Percentiles rank a stretch among this genome's conserved stretches.
These are phyloP conservation scores for Populus alba DNA, from an alignment of 345 rosid genomes.

Conservation along the genomic window DNA sequence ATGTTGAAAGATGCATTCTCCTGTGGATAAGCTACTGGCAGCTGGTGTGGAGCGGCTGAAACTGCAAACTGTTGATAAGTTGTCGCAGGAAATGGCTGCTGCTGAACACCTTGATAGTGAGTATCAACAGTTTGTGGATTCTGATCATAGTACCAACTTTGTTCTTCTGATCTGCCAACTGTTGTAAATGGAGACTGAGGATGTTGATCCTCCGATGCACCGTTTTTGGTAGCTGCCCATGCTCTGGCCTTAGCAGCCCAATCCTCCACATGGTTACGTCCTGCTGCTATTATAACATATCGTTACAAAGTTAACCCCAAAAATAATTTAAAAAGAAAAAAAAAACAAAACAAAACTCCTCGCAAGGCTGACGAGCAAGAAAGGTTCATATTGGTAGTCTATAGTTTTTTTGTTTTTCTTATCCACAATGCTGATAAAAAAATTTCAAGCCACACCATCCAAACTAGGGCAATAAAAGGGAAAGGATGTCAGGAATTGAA, in stretches of 20 bases:
- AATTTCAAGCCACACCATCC: neutral
- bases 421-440: neutral
- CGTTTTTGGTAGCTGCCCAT: slow-evolving; percentile 66
- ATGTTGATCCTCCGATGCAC: slow-evolving; percentile 54
- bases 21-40: slow-evolving; percentile 38
- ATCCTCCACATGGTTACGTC: slow-evolving; percentile 58
- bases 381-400: neutral
- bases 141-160: slow-evolving; percentile 45
- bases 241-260: slow-evolving; percentile 98
- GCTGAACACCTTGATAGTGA: slow-evolving; percentile 59
- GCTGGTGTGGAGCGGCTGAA: slow-evolving; percentile 42
- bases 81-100: slow-evolving; percentile 38
- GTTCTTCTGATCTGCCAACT: slow-evolving; percentile 49
- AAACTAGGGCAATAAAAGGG: neutral
- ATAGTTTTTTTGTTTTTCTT: too few relatives aligned
- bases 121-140: slow-evolving; percentile 44
- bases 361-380: neutral
- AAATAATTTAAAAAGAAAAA: slow-evolving; percentile 1
- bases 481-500: neutral
- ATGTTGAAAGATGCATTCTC: slow-evolving; percentile 38
- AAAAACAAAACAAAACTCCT: neutral
- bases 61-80: slow-evolving; percentile 63
- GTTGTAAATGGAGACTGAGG: slow-evolving; percentile 46
- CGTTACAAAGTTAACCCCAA: slow-evolving; percentile 15
- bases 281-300: slow-evolving; percentile 27